Conservation (phyloP, 1,284 basidiomycete genomes). For the Sphaerobolus stellatus region DNA sequence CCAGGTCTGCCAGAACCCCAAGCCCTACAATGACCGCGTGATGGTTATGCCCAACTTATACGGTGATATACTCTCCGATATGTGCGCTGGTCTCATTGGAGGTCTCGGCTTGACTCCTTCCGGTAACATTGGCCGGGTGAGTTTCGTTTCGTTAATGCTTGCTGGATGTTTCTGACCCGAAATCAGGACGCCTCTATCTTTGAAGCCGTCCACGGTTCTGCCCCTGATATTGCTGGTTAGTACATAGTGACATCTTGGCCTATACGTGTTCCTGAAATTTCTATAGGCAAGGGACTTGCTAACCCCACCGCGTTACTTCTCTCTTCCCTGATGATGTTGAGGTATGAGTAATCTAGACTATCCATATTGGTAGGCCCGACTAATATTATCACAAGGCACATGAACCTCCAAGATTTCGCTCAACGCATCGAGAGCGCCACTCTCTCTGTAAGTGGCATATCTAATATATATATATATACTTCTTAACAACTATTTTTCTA, state of each 20-base stretch:
- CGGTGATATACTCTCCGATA: constrained; percentile 97
- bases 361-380: constrained; percentile 17
- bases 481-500: constrained; percentile 15
- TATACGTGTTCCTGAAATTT: constrained; percentile 17
- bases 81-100: constrained; percentile 98
- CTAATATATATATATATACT: constrained; percentile 20
- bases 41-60: constrained; percentile 99
- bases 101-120: constrained; percentile 97
- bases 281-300: constrained; percentile 87
- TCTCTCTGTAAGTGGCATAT: constrained; percentile 63
- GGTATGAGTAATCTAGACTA: constrained; percentile 46
- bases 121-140: constrained; percentile 92
- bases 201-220: constrained; percentile 98
- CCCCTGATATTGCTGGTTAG: constrained; percentile 81
- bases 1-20: constrained; percentile 85
- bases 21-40: constrained; percentile 92
- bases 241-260: constrained; percentile 9
- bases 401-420: constrained; percentile 87
- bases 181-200: constrained; percentile 97
- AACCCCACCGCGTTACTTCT: constrained; percentile 97
- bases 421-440: constrained; percentile 91
- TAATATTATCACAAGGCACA: constrained; percentile 65
- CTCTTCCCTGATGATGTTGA: constrained; percentile 96
- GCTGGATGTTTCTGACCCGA: constrained; percentile 18
- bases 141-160: constrained; percentile 25